Percentiles rank a stretch among this genome's conserved stretches.
phyloP scores from a whole-genome alignment of 495 filamentous ascomycete genomes.

The Corynascus novoguineensis region DNA sequence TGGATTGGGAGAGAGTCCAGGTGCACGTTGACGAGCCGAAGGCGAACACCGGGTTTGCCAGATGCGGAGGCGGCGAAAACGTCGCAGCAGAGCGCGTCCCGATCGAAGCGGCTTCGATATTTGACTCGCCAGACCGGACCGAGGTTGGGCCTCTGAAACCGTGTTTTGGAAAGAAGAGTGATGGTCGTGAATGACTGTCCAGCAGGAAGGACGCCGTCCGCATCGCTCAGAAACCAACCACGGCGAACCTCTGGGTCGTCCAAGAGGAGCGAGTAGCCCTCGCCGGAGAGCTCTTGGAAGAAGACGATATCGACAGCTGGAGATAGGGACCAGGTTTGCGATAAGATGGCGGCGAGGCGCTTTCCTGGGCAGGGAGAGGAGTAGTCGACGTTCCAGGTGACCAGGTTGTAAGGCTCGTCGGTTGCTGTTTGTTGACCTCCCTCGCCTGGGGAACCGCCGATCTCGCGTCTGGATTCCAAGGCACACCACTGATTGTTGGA shows the following conservation, averaged over 20 bases:
- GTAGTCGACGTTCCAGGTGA: slow-evolving; percentile 6
- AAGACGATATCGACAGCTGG: slow-evolving; percentile 1
- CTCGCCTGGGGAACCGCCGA: neutral
- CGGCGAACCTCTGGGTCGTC: neutral
- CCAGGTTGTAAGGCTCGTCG: neutral
- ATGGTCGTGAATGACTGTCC: neutral
- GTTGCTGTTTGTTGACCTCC: neutral
- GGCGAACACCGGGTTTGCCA: neutral
- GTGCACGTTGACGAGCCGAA: slow-evolving; percentile 2
- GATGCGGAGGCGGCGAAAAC: neutral
- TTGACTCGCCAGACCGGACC: neutral
- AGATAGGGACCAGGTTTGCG: neutral
- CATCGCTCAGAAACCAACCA: neutral
- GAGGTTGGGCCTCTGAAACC: neutral
- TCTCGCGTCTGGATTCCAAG: neutral
- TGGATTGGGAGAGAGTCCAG: slow-evolving; percentile 2
- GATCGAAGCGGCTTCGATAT: neutral
- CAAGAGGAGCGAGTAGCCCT: neutral
- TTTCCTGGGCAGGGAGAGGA: neutral
- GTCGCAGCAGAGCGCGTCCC: slow-evolving; percentile 5
- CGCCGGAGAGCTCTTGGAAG: neutral
- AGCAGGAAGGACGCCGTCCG: neutral
- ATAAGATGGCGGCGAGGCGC: neutral
- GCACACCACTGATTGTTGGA: neutral
- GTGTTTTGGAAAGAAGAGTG: slow-evolving; percentile 3